Evolutionary conservation across 257 asterid species (phyloP).

Genomic region (Scutellaria galericulata): DNA sequence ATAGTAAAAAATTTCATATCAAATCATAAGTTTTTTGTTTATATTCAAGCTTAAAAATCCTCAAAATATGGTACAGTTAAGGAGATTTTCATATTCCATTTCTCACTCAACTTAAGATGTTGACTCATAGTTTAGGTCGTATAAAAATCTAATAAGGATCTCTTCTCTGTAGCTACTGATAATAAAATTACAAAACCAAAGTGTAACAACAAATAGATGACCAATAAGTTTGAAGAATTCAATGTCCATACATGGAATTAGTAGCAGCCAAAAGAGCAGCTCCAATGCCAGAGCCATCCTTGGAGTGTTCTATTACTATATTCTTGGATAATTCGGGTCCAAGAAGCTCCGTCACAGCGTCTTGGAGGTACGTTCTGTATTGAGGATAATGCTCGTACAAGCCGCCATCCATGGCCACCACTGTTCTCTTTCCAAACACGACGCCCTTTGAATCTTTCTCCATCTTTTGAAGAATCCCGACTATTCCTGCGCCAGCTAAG

Average conservation of each 20-base stretch:
- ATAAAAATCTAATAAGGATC: too few relatives aligned
- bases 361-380: slow-evolving; percentile 63
- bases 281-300: slow-evolving; percentile 86
- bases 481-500: slow-evolving; percentile 81
- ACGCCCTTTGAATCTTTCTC: slow-evolving; percentile 62
- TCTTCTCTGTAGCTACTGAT: too few relatives aligned
- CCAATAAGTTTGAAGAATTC: slow-evolving; percentile 28
- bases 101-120: too few relatives aligned
- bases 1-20: too few relatives aligned
- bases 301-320: slow-evolving; percentile 67
- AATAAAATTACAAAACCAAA: too few relatives aligned
- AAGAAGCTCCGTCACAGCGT: slow-evolving; percentile 65
- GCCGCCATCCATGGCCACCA: slow-evolving; percentile 91
- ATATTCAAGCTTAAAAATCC: too few relatives aligned
- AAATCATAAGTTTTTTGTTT: too few relatives aligned
- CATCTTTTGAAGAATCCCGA: slow-evolving; percentile 80
- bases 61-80: too few relatives aligned
- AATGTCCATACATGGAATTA: slow-evolving; percentile 62
- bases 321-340: slow-evolving; percentile 58
- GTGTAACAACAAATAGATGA: not conserved
- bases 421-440: slow-evolving; percentile 69
- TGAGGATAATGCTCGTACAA: slow-evolving; percentile 79
- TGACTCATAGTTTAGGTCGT: too few relatives aligned
- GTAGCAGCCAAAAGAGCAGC: slow-evolving; percentile 91
- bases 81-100: too few relatives aligned